Conservation (phyloP, 129 eudicot species). For the Centaurea solstitialis region DNA sequence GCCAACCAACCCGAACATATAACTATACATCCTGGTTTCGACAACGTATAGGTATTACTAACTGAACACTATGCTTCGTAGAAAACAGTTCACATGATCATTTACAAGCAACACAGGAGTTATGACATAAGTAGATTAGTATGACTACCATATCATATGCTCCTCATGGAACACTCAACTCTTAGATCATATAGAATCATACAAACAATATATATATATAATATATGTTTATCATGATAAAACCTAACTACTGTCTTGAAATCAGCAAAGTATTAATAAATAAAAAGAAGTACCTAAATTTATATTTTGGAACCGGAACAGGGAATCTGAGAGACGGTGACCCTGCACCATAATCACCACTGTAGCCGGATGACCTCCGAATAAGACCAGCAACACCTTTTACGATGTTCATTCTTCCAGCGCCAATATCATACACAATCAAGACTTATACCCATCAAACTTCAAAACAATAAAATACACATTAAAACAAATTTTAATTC, state of each 20-base stretch:
- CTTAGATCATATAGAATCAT: slow-evolving; percentile 13
- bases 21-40: not conserved
- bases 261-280: slow-evolving; percentile 1
- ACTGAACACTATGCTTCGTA: not conserved
- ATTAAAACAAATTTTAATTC: slow-evolving; percentile 22
- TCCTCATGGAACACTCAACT: slow-evolving; percentile 13
- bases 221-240: not conserved
- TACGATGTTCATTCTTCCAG: slow-evolving; percentile 87
- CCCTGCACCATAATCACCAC: slow-evolving; percentile 55
- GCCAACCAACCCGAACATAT: not conserved
- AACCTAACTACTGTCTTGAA: not conserved
- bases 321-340: slow-evolving; percentile 58
- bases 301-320: slow-evolving; percentile 54
- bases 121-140: not conserved
- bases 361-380: slow-evolving; percentile 74
- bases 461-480: slow-evolving; percentile 36
- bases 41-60: not conserved
- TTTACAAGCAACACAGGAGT: not conserved
- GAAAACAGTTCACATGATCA: not conserved
- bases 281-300: slow-evolving; percentile 62
- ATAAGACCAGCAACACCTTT: slow-evolving; percentile 96
- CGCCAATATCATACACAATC: slow-evolving; percentile 43
- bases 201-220: not conserved
- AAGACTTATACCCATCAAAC: slow-evolving; percentile 42
- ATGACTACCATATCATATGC: slow-evolving; percentile 16